Base-by-base conservation (phyloP, 1,139 yeast genomes). In the Pichia sp. region DNA sequence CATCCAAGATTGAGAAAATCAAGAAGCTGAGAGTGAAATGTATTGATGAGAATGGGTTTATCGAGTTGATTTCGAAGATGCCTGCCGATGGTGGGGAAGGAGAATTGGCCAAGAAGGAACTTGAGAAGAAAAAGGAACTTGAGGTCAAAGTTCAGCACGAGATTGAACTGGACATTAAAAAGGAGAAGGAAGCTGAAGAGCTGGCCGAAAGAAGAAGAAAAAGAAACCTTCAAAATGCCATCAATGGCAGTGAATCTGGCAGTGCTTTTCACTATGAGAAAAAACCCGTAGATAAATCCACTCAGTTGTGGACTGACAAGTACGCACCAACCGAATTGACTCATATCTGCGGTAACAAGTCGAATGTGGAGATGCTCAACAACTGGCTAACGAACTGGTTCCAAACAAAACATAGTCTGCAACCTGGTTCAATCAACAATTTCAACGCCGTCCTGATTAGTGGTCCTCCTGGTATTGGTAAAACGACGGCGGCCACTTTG, bases 11-110 rank as follows among this genome's bases (percentile, higher is more conserved):
- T 41, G 78, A 79, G 54, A 86, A 83, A 58, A 92, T 94, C 55
- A 81, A 77, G 55, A 75, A 78, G 45, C 67, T 81, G 52, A 75
- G 77, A 9, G 77, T 86, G 44, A 90, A 90, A 62, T 86, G 95
- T 29, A 84, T 92, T 48, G 81, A 80, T 56, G 95, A 92, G 61
- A 85, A 77, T 5, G 98, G 98, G 0, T 88, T 94, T 56, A 65
- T 85, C 40, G 77, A 81, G 54, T 69, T 92, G 50, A 71, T 92
- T 44, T 60, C 71, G 16, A 74, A 78, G 9, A 86, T 92, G 95
- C 98, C 98, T 0, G 82, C 81, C 4, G 90, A 84, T 54, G 98
- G 98, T 31, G 98, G 98, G 0, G 76, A 76, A 38, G 86, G 95
- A 23, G 84, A 67, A 16, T 77, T 71, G 2, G 97, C 97, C 0